Percentiles rank a stretch among this genome's conserved stretches.
These are phyloP conservation scores for Syzygium malaccense DNA, from an alignment of 441 rosid genomes.

Conservation along the genomic window DNA sequence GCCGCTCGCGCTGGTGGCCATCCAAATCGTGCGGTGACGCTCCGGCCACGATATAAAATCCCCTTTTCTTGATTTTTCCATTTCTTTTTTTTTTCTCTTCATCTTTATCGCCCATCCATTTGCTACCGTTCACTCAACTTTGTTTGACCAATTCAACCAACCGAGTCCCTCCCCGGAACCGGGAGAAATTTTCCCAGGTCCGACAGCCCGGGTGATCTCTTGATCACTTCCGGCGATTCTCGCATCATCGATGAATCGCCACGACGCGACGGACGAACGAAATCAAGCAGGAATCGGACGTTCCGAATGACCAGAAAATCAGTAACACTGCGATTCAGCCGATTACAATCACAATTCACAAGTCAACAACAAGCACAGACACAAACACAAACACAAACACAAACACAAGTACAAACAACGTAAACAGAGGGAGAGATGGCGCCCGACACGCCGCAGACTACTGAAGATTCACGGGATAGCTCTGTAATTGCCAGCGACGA, in stretches of 20 bases:
- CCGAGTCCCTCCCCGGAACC: background rate
- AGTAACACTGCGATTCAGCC: background rate
- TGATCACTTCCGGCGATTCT: background rate
- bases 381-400: too few species aligned
- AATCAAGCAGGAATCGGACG: background rate
- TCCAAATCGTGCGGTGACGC: background rate
- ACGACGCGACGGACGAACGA: background rate
- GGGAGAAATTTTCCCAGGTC: background rate
- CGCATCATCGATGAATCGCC: background rate
- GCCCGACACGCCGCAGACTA: background rate
- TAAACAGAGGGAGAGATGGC: background rate
- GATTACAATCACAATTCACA: background rate
- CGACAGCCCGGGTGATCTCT: background rate
- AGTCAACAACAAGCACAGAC: background rate
- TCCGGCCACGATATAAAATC: background rate
- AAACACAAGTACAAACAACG: background rate
- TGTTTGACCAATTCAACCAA: background rate
- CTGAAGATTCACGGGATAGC: background rate
- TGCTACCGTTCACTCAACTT: background rate
- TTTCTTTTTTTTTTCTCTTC: background rate
- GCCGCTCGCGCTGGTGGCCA: background rate
- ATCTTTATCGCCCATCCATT: background rate
- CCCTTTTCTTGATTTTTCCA: too few species aligned
- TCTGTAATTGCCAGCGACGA: background rate
- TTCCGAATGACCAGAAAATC: background rate